Evolutionary conservation across 129 eudicot species (phyloP).

Genomic region (Pseudognaphalium luteoalbum): DNA sequence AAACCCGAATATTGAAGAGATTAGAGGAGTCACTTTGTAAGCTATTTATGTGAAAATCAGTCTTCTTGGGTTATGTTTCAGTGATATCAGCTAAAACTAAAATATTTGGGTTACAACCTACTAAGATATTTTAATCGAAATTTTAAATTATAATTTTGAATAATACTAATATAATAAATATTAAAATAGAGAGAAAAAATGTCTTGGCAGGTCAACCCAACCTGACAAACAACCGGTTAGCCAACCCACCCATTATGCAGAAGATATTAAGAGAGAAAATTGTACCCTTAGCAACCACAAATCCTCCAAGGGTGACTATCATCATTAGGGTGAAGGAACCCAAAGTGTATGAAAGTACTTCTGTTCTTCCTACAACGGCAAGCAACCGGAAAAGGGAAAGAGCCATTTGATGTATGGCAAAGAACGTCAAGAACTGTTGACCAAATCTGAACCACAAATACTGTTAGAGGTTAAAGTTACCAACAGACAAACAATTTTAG

Average conservation of each 20-base stretch:
- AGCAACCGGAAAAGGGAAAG: conserved; percentile 38
- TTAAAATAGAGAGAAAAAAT: too few relatives aligned
- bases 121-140: too few relatives aligned
- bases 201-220: background rate
- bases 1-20: background rate
- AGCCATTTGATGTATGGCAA: conserved; percentile 44
- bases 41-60: too few relatives aligned
- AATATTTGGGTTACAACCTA: too few relatives aligned
- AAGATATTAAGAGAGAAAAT: conserved; percentile 3
- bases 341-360: conserved; percentile 33
- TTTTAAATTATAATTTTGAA: too few relatives aligned
- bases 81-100: too few relatives aligned
- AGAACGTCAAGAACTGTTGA: conserved; percentile 38
- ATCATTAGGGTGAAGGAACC: conserved; percentile 34
- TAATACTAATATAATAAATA: too few relatives aligned
- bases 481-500: background rate
- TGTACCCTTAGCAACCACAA: conserved; percentile 38
- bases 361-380: conserved; percentile 43
- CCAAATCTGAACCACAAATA: conserved; percentile 20
- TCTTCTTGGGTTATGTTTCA: too few relatives aligned
- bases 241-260: background rate
- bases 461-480: background rate
- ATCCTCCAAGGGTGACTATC: conserved; percentile 43
- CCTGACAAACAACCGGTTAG: background rate
- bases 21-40: too few relatives aligned